Conservation (phyloP, 139 green algal species). For the Chlorella sp. region DNA sequence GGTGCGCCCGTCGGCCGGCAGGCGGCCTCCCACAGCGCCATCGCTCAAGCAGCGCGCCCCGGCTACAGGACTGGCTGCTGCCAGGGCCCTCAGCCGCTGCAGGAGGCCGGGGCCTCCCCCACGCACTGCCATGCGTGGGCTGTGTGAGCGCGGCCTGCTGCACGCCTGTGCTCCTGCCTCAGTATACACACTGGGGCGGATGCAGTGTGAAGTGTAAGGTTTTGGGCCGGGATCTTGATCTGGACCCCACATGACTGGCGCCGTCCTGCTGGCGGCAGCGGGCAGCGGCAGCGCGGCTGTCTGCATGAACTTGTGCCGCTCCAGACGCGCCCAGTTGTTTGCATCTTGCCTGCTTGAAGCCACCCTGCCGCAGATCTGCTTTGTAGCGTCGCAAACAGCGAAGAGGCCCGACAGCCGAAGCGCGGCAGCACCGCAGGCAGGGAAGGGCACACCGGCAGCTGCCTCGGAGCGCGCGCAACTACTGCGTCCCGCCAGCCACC, state of each 20-base stretch:
- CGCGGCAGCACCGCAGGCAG: too few relatives aligned
- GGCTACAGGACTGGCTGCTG: not conserved
- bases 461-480: too few relatives aligned
- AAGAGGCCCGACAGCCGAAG: too few relatives aligned
- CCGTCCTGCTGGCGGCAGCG: not conserved
- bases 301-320: not conserved
- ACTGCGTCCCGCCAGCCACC: too few relatives aligned
- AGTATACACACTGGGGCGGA: not conserved
- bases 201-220: not conserved
- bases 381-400: too few relatives aligned
- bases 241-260: not conserved
- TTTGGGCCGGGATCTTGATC: not conserved
- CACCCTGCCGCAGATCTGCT: too few relatives aligned
- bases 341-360: too few relatives aligned
- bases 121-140: not conserved
- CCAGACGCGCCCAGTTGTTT: not conserved
- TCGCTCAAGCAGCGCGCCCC: not conserved
- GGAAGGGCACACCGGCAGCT: too few relatives aligned
- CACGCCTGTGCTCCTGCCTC: not conserved
- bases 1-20: constrained; percentile 23
- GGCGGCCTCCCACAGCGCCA: not conserved
- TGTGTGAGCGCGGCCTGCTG: not conserved
- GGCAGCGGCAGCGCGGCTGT: not conserved
- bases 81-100: not conserved
- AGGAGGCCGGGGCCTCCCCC: not conserved